Conservation (phyloP, 1,284 basidiomycete species). For the Testicularia cyperi region DNA sequence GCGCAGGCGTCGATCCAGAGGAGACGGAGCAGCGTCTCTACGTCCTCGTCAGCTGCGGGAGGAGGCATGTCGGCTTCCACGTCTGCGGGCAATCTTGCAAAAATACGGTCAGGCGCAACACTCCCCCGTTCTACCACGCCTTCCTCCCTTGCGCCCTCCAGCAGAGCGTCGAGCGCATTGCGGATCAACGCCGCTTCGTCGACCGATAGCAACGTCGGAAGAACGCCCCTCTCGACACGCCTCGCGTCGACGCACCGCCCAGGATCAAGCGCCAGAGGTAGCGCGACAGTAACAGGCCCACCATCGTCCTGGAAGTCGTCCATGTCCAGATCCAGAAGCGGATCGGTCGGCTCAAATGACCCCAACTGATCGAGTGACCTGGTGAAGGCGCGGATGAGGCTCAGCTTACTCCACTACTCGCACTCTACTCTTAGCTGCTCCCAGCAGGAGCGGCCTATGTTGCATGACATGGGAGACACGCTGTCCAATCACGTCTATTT, state of each 20-base stretch:
- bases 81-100: slow-evolving; percentile 22
- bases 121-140: slow-evolving; percentile 14
- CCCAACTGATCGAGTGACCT: no score
- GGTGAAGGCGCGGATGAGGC: no score
- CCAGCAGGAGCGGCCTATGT: no score
- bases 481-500: no score
- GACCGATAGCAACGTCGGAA: not conserved
- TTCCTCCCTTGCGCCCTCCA: not conserved
- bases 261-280: slow-evolving; percentile 9
- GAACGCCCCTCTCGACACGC: slow-evolving; percentile 17
- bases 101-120: slow-evolving; percentile 9
- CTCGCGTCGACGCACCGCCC: slow-evolving; percentile 14
- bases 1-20: slow-evolving; percentile 14
- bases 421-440: no score
- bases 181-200: not conserved
- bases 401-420: no score
- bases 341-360: not conserved
- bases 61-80: slow-evolving; percentile 9
- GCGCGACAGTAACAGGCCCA: slow-evolving; percentile 23
- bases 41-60: no score
- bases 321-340: not conserved
- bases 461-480: no score
- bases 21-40: slow-evolving; percentile 18
- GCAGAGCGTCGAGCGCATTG: not conserved
- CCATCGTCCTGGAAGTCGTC: slow-evolving; percentile 31